Evolutionary conservation across 2,329 filamentous ascomycete genomes (phyloP).

Genomic region (Hymenoscyphus fraxineus): DNA sequence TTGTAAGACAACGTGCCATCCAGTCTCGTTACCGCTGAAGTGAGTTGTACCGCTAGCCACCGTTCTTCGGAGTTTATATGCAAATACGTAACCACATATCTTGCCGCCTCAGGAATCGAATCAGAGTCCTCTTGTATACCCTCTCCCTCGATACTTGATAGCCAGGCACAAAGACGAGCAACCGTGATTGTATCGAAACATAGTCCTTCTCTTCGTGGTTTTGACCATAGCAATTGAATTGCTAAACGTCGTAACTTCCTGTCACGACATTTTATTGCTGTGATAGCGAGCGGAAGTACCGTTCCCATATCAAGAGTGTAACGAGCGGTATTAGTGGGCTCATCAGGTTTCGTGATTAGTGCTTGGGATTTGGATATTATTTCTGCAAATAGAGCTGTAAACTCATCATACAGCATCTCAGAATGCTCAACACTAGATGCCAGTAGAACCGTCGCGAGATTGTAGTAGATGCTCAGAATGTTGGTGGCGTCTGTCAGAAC

Average conservation of each 20-base stretch:
- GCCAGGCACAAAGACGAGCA: constrained; percentile 33
- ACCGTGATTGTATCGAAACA: constrained; percentile 34
- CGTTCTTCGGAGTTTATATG: constrained; percentile 32
- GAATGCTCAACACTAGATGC: constrained; percentile 31
- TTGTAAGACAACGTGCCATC: constrained; percentile 27
- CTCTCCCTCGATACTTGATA: constrained; percentile 33
- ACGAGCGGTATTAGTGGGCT: constrained; percentile 31
- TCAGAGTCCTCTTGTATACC: constrained; percentile 29
- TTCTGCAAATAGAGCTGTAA: constrained; percentile 29
- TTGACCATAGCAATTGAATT: constrained; percentile 32
- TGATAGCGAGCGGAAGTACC: constrained; percentile 32
- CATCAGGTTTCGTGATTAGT: constrained; percentile 29
- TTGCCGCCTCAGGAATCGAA: constrained; percentile 28
- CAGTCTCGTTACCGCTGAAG: constrained; percentile 24
- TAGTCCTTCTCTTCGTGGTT: constrained; percentile 33
- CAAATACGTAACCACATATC: constrained; percentile 31
- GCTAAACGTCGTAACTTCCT: constrained; percentile 30
- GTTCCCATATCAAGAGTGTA: constrained; percentile 35
- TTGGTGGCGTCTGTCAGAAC: constrained; percentile 27
- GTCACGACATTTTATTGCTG: constrained; percentile 33
- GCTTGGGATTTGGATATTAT: constrained; percentile 31
- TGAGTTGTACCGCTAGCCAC: constrained; percentile 33
- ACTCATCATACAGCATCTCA: constrained; percentile 33
- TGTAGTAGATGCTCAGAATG: constrained; percentile 34
- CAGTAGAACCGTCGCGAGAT: constrained; percentile 32